Evolutionary conservation across 495 filamentous ascomycete species (phyloP), one percentile per base, ranked within the genome.

Genomic region (Penicillium cataractarum): DNA sequence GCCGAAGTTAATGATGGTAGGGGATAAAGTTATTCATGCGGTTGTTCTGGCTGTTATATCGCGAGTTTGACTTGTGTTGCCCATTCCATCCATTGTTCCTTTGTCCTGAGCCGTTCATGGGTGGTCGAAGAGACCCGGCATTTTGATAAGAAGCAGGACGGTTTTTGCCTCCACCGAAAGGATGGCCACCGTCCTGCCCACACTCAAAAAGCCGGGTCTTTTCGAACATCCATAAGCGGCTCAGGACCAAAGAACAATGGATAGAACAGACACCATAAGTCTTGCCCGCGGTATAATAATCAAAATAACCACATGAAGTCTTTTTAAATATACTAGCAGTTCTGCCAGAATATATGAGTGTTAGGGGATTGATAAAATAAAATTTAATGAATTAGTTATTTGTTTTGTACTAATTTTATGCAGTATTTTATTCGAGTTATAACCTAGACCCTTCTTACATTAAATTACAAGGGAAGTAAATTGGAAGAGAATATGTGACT

Each of bases 21-120:
- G 19, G 32, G 4, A 24, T 39, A 35, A n/a, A 22, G 37, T 46
- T 33, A 19, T 17, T 13, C 4, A 13, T 13, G 51, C 40, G 37
- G 37, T 46, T 15, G 6, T 46, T 46, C 21, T 46, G 39, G 32
- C 22, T 50, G 24, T 4, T 3, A 7, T 58, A 24, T 13, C 19
- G 55, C 46, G 13, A 6, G 31, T 49, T 39, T 5, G 52, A 39
- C 21, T 48, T 22, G 26, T 32, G 21, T 35, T 22, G 42, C 3
- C 44, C 54, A 19, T 37, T 55, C 21, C 29, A 21, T 63, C 44
- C 33, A 35, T 49, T 54, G 32, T 62, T 50, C 29, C 32, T 17
- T 21, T 39, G 55, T 62, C 59, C 59, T 54, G 58, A 35, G 58
- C 63, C 64, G 54, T 59, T 27, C 4, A 55, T 66, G 59, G 48